These are phyloP conservation scores for Hypoxylon sp. DNA, from an alignment of 2,329 filamentous ascomycete genomes.

Conservation along the genomic window DNA sequence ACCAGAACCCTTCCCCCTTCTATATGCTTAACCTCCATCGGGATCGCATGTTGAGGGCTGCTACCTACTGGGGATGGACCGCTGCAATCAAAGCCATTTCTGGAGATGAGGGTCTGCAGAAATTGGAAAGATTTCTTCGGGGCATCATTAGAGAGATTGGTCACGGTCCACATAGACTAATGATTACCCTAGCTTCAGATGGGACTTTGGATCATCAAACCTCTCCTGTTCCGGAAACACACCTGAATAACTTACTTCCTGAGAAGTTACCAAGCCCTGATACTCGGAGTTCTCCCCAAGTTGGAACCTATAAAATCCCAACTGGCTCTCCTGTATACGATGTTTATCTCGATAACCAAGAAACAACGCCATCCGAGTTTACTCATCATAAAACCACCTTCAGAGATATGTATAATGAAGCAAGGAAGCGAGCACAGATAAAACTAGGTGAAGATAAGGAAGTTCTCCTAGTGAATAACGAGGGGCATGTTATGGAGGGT, in stretches of 20 bases:
- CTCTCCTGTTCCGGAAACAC: slow-evolving; percentile 36
- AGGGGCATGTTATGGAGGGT: slow-evolving; percentile 81
- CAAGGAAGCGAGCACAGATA: slow-evolving; percentile 70
- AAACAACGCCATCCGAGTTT: slow-evolving; percentile 64
- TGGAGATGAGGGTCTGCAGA: slow-evolving; percentile 56
- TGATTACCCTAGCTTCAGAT: slow-evolving; percentile 60
- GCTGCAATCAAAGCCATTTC: slow-evolving; percentile 54
- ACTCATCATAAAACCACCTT: slow-evolving; percentile 88
- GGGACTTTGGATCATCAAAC: slow-evolving; percentile 57
- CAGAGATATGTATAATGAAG: slow-evolving; percentile 74
- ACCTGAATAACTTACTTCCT: slow-evolving; percentile 63
- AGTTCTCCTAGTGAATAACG: slow-evolving; percentile 75
- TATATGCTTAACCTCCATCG: slow-evolving; percentile 84
- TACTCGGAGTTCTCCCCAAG: slow-evolving; percentile 30
- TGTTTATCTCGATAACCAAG: slow-evolving; percentile 55
- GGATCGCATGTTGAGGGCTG: slow-evolving; percentile 76
- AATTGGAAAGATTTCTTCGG: slow-evolving; percentile 52
- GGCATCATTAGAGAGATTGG: slow-evolving; percentile 39
- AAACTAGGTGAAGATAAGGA: slow-evolving; percentile 64
- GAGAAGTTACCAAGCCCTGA: slow-evolving; percentile 58
- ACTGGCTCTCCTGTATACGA: slow-evolving; percentile 49
- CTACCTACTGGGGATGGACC: slow-evolving; percentile 64
- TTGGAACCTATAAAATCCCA: slow-evolving; percentile 24
- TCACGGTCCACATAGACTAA: slow-evolving; percentile 57
- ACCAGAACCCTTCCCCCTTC: slow-evolving; percentile 67